Evolutionary conservation across 106 monocot species (phyloP), one percentile per base, ranked within the genome.

Genomic region (Phalaenopsis equestris): DNA sequence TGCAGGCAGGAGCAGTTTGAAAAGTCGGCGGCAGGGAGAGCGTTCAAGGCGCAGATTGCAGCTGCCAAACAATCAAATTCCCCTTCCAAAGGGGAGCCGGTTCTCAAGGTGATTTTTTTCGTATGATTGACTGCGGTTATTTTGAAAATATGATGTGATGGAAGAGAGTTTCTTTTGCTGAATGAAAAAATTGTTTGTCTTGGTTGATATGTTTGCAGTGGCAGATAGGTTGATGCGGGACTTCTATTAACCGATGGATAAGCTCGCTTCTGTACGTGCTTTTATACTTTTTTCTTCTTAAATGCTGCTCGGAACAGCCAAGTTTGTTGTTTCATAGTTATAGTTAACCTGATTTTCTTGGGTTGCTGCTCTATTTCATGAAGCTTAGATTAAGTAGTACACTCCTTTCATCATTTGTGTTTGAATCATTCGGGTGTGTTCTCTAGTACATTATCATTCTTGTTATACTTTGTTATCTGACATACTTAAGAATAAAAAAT

Each of bases 1-100:
- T 38, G 81, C 84, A 98, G 94, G 92, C 90, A 94, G 76, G 92
- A 98, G 85, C 85, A 94, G 77, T 98, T 87, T 56, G 98, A 98
- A 8, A 94, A 91, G 57, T 98, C 98, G 42, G 94, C 98, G 0
- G 86, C 80, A 2, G 94, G 98, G n/a, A 89, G 85, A 74, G 98
- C 98, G 1, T 94, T 89, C 14, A 81, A 83, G 70, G 88, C 94
- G 75, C 85, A 92, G 76, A 84, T 86, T 5, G 90, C 90, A 41
- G 87, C 89, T 6, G 77, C 80, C 23, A 92, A 92, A 88, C 79
- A 86, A 68, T 78, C 84, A 1, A 81, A 86, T 49, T 46, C 41
- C 17, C 24, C 77, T 8, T 49, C 73, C 80, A 82, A 61, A 83
- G 96, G 96, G 41, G 94, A 94, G 73, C 98, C 98, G 4, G 98